Evolutionary conservation across 176 grass and related monocot genomes (phyloP), one percentile per base, ranked within the genome.

Genomic region (Puya raimondii): DNA sequence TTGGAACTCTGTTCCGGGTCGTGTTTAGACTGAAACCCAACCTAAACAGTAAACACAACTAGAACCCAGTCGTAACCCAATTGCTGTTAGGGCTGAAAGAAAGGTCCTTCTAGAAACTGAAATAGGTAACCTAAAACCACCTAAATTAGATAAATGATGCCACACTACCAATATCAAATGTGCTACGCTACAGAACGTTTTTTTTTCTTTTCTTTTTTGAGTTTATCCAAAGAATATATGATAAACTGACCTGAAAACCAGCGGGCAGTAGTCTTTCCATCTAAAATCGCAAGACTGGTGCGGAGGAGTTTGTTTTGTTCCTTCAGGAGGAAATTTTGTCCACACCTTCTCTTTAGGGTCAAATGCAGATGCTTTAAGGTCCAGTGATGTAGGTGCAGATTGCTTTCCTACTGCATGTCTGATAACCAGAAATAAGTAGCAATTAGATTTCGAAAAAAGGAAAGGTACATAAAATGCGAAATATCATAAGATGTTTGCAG

Each of bases 251-350:
- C 90, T 89, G 73, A 94, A 94, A 56, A 89, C 90, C 86, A 86
- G 63, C 11, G 90, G 86, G 80, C 90, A 94, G 68, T 94, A 94
- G 78, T 94, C 90, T 75, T 94, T 94, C 90, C 90, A 94, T 53
- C 83, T 70, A 51, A 94, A 94, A 21, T 94, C 83, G 3, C 76
- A 20, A 0, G 90, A 84, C 9, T 84, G 88, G 81, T 94, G 90
- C 0, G 90, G 90, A 15, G 78, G 86, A 23, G 90, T 94, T 73
- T 86, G 70, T 48, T 94, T 94, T 0, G 86, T 86, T 27, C 90
- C 90, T 53, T 89, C 90, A 1, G 90, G 86, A n/a, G 90, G 83
- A 72, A 94, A 94, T 23, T 74, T 76, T 13, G 90, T 94, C 90
- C 83, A 94, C 67, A 84, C 88, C 67, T 89, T 94, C 86, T 94